Evolutionary conservation across 768 basidiomycete genomes (phyloP), one percentile per base, ranked within the genome.

Genomic region (Crassisporium funariophilum): DNA sequence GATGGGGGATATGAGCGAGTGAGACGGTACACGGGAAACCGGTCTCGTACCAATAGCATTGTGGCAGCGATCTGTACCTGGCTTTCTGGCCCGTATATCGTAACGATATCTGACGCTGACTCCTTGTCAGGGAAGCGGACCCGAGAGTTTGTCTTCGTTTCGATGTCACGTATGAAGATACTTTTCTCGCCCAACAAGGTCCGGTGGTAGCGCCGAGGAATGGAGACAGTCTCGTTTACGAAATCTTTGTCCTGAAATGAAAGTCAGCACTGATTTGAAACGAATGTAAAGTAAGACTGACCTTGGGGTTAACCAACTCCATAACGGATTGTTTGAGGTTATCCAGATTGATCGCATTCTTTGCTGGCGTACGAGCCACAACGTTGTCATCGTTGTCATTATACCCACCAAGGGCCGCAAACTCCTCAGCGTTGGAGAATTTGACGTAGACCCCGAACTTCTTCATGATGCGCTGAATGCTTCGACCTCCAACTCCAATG

Each of bases 361-460:
- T 99, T 25, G 93, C 92, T 5, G 95, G 95, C 2, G 95, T 99
- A 41, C 95, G 80, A n/a, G 95, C 95, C 33, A 99, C 83, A 40
- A 99, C 95, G 60, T 99, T 99, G 70, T 99, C 95, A 61, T 98
- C 95, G 64, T 95, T 97, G 65, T 98, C 94, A 59, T 88, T 84
- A 65, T 95, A 95, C 4, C 95, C 95, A 20, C 95, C 95, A 53
- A 95, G 77, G 10, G 88, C 83, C 27, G 93, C 93, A 67, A 95
- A 97, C 65, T 98, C 95, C 57, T 98, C 95, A 9, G 92, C 92
- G 65, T 98, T 98, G 17, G 91, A 92, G 61, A 98, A 99, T 70
- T 98, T 98, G 68, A 99, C 95, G 69, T 98, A 98, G 16, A 98
- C 95, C n/a, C 95, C 95, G 55, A 88, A 97, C 65, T 95, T 93